Percentiles rank a stretch among this genome's conserved stretches.
phyloP scores from a whole-genome alignment of 345 rosid species.

The Erucastrum elatum region DNA sequence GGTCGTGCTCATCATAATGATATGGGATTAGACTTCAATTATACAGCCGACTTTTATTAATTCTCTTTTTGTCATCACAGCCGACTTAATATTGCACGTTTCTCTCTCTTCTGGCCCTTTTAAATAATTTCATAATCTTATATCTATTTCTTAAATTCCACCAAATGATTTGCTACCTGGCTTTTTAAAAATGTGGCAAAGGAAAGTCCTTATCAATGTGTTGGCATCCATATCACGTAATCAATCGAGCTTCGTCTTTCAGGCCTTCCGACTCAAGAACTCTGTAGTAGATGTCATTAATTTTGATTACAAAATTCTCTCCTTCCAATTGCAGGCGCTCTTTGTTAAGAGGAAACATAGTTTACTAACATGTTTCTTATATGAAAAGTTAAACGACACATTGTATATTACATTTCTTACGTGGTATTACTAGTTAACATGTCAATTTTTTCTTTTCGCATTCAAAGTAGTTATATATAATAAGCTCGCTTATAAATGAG shows the following conservation, averaged over 20 bases:
- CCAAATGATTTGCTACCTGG: conserved; percentile 22
- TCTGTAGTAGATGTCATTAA: background rate
- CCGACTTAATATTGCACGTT: conserved; percentile 9
- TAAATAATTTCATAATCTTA: background rate
- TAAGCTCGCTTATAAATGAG: background rate
- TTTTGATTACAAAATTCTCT: background rate
- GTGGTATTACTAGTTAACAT: background rate
- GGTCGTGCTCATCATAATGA: conserved; percentile 19
- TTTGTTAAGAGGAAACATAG: background rate
- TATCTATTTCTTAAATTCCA: conserved; percentile 26
- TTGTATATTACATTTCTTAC: background rate
- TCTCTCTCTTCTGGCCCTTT: background rate
- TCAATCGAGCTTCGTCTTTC: background rate
- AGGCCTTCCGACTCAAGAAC: background rate
- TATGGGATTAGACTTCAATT: conserved; percentile 26
- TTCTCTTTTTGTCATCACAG: conserved; percentile 11
- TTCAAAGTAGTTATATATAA: background rate
- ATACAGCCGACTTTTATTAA: conserved; percentile 1
- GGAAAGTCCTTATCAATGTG: background rate
- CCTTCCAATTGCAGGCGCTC: background rate
- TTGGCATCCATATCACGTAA: conserved; percentile 3
- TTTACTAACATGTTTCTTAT: background rate
- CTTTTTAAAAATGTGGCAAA: background rate
- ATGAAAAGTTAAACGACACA: background rate
- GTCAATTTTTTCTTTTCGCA: background rate